Conservation (phyloP, 768 basidiomycete species). For the Boletus eberwhitei region DNA sequence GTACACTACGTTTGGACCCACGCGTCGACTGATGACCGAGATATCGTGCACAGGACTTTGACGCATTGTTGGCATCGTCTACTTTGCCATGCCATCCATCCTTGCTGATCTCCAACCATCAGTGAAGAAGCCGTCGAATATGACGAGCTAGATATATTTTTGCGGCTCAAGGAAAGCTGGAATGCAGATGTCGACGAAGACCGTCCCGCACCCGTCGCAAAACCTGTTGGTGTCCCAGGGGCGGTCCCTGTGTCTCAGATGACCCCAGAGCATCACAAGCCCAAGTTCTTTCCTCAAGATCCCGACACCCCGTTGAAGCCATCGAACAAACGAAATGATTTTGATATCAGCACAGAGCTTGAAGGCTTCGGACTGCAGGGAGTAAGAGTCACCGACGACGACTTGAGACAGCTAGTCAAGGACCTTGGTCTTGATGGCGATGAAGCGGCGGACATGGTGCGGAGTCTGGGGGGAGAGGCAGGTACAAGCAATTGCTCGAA, state of each 20-base stretch:
- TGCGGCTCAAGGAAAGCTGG: conserved; percentile 72
- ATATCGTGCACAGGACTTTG: conserved; percentile 49
- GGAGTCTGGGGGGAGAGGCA: conserved; percentile 46
- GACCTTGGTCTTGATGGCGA: conserved; percentile 75
- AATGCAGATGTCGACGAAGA: conserved; percentile 57
- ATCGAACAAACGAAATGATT: conserved; percentile 53
- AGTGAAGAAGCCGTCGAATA: conserved; percentile 87
- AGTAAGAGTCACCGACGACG: conserved; percentile 73
- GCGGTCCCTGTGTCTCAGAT: conserved; percentile 72
- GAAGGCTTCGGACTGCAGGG: conserved; percentile 72
- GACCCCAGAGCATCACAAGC: conserved; percentile 71
- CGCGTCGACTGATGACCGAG: conserved; percentile 3
- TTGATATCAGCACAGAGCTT: conserved; percentile 68
- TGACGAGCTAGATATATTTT: conserved; percentile 64
- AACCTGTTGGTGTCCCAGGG: conserved; percentile 79
- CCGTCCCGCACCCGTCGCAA: conserved; percentile 47
- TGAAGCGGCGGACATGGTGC: conserved; percentile 73
- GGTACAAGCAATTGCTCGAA: conserved; percentile 10
- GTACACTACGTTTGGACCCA: conserved; percentile 27
- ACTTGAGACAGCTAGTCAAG: conserved; percentile 63
- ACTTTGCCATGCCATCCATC: neutral
- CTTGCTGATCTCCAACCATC: conserved; percentile 7
- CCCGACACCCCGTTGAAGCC: conserved; percentile 48
- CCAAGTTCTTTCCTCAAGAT: conserved; percentile 47
- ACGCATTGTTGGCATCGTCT: conserved; percentile 59